Evolutionary conservation across 345 rosid genomes (phyloP).

Genomic region (Brassica carinata): DNA sequence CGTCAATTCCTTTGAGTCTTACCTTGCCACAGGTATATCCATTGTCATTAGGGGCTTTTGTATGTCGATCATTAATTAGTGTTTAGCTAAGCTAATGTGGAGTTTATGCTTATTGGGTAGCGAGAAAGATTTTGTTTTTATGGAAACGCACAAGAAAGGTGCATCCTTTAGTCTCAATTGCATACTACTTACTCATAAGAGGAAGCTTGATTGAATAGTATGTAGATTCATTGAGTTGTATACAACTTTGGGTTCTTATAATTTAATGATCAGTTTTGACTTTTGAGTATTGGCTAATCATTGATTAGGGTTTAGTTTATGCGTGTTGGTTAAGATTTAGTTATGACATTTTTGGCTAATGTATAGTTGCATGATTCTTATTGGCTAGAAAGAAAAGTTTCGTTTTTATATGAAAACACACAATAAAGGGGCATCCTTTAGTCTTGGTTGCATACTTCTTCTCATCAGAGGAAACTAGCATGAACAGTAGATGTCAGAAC

Average conservation of each 20-base stretch:
- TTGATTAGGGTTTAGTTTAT: too few relatives aligned
- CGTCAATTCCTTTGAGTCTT: constrained; percentile 91
- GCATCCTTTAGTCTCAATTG: neutral
- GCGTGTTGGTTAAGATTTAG: too few relatives aligned
- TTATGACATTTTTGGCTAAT: too few relatives aligned
- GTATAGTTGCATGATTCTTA: too few relatives aligned
- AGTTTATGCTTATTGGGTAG: constrained; percentile 4
- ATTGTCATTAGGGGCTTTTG: neutral
- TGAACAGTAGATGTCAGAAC: too few relatives aligned
- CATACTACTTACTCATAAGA: neutral
- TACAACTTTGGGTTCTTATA: neutral
- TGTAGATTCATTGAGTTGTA: neutral
- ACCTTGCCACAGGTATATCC: constrained; percentile 65
- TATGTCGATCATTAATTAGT: neutral
- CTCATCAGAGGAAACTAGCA: too few relatives aligned
- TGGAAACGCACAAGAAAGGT: neutral
- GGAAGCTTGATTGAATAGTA: neutral
- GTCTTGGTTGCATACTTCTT: too few relatives aligned
- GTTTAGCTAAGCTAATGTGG: neutral
- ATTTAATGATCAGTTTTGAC: neutral
- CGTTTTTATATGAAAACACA: too few relatives aligned
- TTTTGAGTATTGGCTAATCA: too few relatives aligned
- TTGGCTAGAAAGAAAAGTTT: too few relatives aligned
- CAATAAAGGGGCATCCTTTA: too few relatives aligned
- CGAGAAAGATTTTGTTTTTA: neutral